These are phyloP conservation scores for Leccinum pachyderme DNA, from an alignment of 1,284 basidiomycete species.

Conservation along the genomic window DNA sequence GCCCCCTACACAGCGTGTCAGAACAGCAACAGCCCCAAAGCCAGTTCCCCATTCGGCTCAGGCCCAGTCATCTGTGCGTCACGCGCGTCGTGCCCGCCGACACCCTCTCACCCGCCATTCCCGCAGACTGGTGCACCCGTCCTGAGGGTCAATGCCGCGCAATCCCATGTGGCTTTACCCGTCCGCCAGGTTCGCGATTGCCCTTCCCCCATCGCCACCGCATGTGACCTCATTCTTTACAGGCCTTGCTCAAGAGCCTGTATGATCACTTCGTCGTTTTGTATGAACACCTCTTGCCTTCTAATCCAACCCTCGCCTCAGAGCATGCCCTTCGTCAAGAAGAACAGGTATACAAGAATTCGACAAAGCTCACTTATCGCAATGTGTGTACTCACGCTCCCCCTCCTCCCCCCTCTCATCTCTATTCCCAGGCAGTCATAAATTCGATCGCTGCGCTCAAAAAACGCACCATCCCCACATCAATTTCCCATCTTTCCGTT, in stretches of 20 bases:
- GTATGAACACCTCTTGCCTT: slow-evolving; percentile 52
- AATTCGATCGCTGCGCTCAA: slow-evolving; percentile 71
- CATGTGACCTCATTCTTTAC: not conserved
- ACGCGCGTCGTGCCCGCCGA: not conserved
- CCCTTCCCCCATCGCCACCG: not conserved
- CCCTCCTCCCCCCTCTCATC: slow-evolving; percentile 5
- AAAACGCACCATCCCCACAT: slow-evolving; percentile 63
- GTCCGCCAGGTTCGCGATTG: slow-evolving; percentile 59
- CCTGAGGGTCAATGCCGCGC: slow-evolving; percentile 58
- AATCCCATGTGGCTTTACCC: slow-evolving; percentile 53
- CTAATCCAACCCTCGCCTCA: slow-evolving; percentile 57
- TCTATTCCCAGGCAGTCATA: slow-evolving; percentile 60
- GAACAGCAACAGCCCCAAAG: slow-evolving; percentile 41
- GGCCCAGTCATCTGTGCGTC: slow-evolving; percentile 37
- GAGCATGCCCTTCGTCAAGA: slow-evolving; percentile 80
- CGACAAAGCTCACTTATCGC: slow-evolving; percentile 75
- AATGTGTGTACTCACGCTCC: slow-evolving; percentile 48
- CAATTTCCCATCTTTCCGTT: slow-evolving; percentile 67
- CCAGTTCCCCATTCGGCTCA: slow-evolving; percentile 41
- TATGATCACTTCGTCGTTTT: slow-evolving; percentile 69
- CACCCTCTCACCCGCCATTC: not conserved
- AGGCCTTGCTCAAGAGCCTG: slow-evolving; percentile 71
- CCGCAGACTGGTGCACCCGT: slow-evolving; percentile 61
- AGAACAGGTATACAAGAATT: slow-evolving; percentile 67
- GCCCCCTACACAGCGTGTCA: slow-evolving; percentile 63